These are phyloP conservation scores for Vanrija sp. DNA, from an alignment of 1,284 basidiomycete species.

Conservation along the genomic window DNA sequence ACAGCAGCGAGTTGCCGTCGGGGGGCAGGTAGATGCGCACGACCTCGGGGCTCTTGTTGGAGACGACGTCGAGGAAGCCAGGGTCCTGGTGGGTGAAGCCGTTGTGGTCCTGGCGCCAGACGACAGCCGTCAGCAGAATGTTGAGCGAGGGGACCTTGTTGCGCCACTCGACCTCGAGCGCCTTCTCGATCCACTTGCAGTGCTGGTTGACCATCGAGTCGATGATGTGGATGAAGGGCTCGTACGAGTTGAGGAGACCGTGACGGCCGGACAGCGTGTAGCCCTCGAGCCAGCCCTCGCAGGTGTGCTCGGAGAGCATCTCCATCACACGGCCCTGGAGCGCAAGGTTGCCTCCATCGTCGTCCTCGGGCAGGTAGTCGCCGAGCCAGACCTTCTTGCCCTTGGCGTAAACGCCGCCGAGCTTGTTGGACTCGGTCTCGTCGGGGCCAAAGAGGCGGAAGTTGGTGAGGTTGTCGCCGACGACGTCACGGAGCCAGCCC, in stretches of 20 bases:
- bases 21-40: slow-evolving; percentile 83
- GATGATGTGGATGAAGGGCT: slow-evolving; percentile 57
- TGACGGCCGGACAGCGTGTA: slow-evolving; percentile 68
- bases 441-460: slow-evolving; percentile 92
- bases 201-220: slow-evolving; percentile 61
- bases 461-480: slow-evolving; percentile 61
- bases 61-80: slow-evolving; percentile 71
- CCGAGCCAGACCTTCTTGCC: slow-evolving; percentile 19
- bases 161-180: slow-evolving; percentile 71
- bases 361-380: slow-evolving; percentile 12
- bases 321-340: slow-evolving; percentile 63
- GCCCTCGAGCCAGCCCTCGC: slow-evolving; percentile 81
- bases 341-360: slow-evolving; percentile 4
- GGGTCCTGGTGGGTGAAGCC: slow-evolving; percentile 83
- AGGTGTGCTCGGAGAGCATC: slow-evolving; percentile 82
- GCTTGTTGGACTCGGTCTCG: slow-evolving; percentile 77
- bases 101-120: slow-evolving; percentile 64
- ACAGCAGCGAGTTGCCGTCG: slow-evolving; percentile 81
- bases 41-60: slow-evolving; percentile 50
- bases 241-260: slow-evolving; percentile 81
- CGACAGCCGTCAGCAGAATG: slow-evolving; percentile 40
- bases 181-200: slow-evolving; percentile 78
- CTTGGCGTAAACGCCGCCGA: slow-evolving; percentile 66
- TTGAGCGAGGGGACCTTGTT: slow-evolving; percentile 49
- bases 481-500: slow-evolving; percentile 49